These are phyloP conservation scores for Hamamelis virginiana DNA, from an alignment of 164 flowering plant genomes.

Conservation along the genomic window DNA sequence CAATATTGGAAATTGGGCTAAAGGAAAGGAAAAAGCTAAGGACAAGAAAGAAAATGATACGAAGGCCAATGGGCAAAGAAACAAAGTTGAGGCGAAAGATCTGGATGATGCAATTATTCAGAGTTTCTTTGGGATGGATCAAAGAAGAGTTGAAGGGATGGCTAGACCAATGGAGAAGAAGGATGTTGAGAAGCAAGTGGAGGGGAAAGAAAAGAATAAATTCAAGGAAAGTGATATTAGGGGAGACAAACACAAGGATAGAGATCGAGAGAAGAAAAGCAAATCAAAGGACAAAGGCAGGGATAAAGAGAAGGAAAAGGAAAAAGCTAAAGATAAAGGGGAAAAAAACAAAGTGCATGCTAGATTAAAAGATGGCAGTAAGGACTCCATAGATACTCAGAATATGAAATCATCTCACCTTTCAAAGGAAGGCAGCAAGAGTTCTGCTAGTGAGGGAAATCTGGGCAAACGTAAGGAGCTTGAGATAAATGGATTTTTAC, in stretches of 20 bases:
- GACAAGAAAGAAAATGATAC: constrained; percentile 7
- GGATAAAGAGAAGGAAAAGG: constrained; percentile 17
- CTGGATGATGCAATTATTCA: constrained; percentile 1
- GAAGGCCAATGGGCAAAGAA: constrained; percentile 16
- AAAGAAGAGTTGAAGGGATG: constrained; percentile 11
- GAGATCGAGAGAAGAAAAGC: constrained; percentile 11
- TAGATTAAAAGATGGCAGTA: constrained; percentile 4
- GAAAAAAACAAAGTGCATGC: constrained; percentile 5
- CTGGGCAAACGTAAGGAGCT: constrained; percentile 17
- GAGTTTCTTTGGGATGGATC: constrained; percentile 1
- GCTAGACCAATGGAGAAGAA: constrained; percentile 9
- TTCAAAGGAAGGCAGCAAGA: constrained; percentile 4
- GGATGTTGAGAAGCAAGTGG: constrained; percentile 12
- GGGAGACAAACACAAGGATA: constrained; percentile 13
- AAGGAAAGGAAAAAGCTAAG: constrained; percentile 7
- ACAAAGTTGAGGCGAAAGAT: constrained; percentile 5
- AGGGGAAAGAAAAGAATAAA: constrained; percentile 11
- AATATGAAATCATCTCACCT: neutral
- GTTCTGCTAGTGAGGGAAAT: constrained; percentile 8
- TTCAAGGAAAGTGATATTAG: constrained; percentile 7
- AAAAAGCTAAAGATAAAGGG: constrained; percentile 12
- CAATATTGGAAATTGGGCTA: neutral
- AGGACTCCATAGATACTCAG: constrained; percentile 5
- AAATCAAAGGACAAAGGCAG: constrained; percentile 12
- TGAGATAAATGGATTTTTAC: constrained; percentile 21